A percentile compares a stretch with the other conserved stretches of the same genome.
These are phyloP conservation scores for Phytophthora palmivora DNA, from an alignment of 352 stramenopile genomes.

Conservation along the genomic window DNA sequence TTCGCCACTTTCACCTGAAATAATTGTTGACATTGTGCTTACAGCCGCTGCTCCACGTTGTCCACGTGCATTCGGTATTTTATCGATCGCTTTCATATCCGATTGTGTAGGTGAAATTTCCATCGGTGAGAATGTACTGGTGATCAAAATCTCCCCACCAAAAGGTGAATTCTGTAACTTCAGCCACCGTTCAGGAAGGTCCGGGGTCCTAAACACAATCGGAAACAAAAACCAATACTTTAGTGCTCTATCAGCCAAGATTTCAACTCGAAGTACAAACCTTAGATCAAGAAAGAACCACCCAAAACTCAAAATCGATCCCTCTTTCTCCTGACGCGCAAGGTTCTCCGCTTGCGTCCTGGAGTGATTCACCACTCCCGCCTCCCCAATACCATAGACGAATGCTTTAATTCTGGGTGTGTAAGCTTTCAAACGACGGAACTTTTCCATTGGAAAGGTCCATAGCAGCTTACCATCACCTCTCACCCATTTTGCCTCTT, in stretches of 20 bases:
- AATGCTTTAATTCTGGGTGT: constrained; percentile 72
- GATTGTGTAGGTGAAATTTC: constrained; percentile 1
- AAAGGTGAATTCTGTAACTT: constrained; percentile 79
- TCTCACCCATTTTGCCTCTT: constrained; percentile 62
- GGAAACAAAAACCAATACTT: background rate
- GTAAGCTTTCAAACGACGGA: constrained; percentile 74
- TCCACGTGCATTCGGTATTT: background rate
- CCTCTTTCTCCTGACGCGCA: constrained; percentile 34
- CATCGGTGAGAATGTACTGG: constrained; percentile 42
- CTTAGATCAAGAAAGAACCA: constrained; percentile 88
- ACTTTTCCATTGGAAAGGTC: constrained; percentile 65
- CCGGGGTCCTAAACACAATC: constrained; percentile 57
- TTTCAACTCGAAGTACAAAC: constrained; percentile 27
- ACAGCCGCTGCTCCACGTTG: constrained; percentile 1
- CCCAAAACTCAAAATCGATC: constrained; percentile 65
- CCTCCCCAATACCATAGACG: constrained; percentile 66
- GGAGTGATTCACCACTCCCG: constrained; percentile 20
- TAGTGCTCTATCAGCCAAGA: background rate
- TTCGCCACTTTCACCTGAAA: constrained; percentile 45
- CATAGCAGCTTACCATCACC: constrained; percentile 63
- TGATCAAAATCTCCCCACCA: constrained; percentile 73
- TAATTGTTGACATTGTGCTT: constrained; percentile 2
- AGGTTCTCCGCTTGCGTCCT: constrained; percentile 24
- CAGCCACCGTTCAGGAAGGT: constrained; percentile 71
- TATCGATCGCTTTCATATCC: background rate